Evolutionary conservation across 805 yeast species (phyloP), one percentile per base, ranked within the genome.

Genomic region (Cephaloascus fragrans): DNA sequence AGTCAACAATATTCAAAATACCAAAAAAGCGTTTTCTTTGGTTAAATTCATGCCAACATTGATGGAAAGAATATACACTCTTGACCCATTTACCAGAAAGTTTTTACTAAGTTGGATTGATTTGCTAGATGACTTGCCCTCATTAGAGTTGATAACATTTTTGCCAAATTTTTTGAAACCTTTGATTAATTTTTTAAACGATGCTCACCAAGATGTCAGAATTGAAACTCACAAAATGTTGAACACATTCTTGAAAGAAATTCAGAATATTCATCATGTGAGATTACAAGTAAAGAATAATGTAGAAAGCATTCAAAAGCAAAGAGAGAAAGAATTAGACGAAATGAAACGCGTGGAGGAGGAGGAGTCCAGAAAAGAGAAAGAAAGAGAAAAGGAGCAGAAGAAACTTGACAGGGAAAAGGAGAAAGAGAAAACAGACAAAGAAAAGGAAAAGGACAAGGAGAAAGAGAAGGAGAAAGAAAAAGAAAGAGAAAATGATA

Each of bases 51-150:
- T 93, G 31, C 97, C 97, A 0, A 66, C 94, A n/a, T 61, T 93
- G 34, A 77, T 83, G 45, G 98, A 93, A 56, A 69, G 97, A 46
- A 86, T 93, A 61, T 86, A 86, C 52, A 89, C 93, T 1, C 82
- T 86, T 26, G 94, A 93, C 50, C 96, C 97, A 1, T 85, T 83
- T 52, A 88, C 97, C 0, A 72, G 96, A 47, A 82, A 87, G 63
- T 93, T 93, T 51, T 64, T 93, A 41, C 90, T 93, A 10, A 85
- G 94, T 38, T 93, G 98, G 98, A 71, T 93, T 36, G 83, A 87
- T 46, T 73, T 93, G n/a, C 67, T 93, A 37, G 93, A 90, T 57
- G 87, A 93, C 9, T 86, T 89, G 5, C 97, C 98, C 0, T 94
- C 90, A 39, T 66, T 90, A 39, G 96, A 90, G 49, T 64, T 93